A percentile compares a stretch with the other conserved stretches of the same genome.
Evolutionary conservation across 768 basidiomycete genomes (phyloP).

Genomic region (Trametes sanguinea): DNA sequence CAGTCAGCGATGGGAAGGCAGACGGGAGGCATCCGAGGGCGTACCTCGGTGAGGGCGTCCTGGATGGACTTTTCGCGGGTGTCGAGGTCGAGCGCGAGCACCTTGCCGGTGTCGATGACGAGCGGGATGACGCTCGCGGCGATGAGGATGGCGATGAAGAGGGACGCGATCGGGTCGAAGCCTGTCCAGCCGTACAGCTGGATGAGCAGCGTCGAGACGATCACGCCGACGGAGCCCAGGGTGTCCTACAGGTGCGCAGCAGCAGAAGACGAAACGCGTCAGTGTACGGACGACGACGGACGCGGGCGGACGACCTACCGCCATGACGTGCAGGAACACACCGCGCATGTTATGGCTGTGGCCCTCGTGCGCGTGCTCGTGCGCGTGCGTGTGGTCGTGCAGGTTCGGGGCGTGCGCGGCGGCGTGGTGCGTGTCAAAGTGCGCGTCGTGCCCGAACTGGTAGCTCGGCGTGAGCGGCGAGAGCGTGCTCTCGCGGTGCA

Average conservation of each 20-base stretch:
- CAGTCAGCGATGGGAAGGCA: no score
- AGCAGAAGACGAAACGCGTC: neutral
- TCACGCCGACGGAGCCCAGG: slow-evolving; percentile 95
- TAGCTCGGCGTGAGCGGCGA: slow-evolving; percentile 72
- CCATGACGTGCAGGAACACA: slow-evolving; percentile 97
- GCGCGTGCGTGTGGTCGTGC: slow-evolving; percentile 53
- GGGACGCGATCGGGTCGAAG: slow-evolving; percentile 95
- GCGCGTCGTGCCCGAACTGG: slow-evolving; percentile 54
- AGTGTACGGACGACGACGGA: neutral
- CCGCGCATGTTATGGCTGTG: slow-evolving; percentile 99
- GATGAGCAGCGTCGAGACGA: slow-evolving; percentile 93
- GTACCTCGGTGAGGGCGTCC: slow-evolving; percentile 63
- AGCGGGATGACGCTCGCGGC: slow-evolving; percentile 95
- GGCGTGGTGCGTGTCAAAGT: slow-evolving; percentile 47
- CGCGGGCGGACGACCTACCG: slow-evolving; percentile 48
- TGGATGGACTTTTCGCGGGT: slow-evolving; percentile 56
- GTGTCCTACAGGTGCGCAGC: slow-evolving; percentile 62
- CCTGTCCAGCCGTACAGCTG: slow-evolving; percentile 98
- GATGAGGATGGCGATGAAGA: slow-evolving; percentile 95
- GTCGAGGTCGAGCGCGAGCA: slow-evolving; percentile 86
- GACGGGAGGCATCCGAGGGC: slow-evolving; percentile 19
- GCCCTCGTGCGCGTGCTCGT: slow-evolving; percentile 62
- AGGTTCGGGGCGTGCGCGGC: slow-evolving; percentile 44
- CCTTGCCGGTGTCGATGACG: slow-evolving; percentile 88
- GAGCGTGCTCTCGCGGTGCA: slow-evolving; percentile 22